Evolutionary conservation across 2,329 filamentous ascomycete genomes (phyloP).

Genomic region (Claviceps cyperi): DNA sequence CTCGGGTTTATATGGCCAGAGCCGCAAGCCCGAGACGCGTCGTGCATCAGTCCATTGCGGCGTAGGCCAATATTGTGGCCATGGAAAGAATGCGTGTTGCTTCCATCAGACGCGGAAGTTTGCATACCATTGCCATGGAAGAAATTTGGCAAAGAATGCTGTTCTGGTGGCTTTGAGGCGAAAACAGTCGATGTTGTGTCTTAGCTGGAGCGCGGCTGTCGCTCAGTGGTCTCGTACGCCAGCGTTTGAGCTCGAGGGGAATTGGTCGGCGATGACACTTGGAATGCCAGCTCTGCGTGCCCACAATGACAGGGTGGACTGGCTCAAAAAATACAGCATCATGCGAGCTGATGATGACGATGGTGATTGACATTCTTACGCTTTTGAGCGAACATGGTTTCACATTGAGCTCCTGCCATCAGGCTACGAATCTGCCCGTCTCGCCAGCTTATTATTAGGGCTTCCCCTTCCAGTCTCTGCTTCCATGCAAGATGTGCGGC

Average conservation of each 20-base stretch:
- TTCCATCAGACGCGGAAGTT: not conserved
- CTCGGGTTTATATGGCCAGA: conserved; percentile 16
- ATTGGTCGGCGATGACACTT: not conserved
- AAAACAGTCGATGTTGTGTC: not conserved
- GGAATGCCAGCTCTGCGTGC: not conserved
- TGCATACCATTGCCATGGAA: conserved; percentile 1
- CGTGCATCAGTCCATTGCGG: not conserved
- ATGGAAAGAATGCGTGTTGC: not conserved
- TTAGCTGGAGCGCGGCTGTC: not conserved
- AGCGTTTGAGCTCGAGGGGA: not conserved
- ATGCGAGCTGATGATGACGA: not conserved
- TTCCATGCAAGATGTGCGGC: too few relatives aligned
- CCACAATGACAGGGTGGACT: not conserved
- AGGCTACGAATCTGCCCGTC: too few relatives aligned
- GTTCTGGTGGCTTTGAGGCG: not conserved
- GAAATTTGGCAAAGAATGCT: not conserved
- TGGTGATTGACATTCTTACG: not conserved
- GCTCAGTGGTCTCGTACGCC: not conserved
- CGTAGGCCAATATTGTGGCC: not conserved
- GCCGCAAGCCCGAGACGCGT: conserved; percentile 2
- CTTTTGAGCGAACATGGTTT: too few relatives aligned
- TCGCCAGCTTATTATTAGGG: too few relatives aligned
- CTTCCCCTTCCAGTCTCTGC: too few relatives aligned
- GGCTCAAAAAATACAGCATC: not conserved
- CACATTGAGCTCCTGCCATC: too few relatives aligned